Base-by-base conservation (phyloP, 1,139 yeast genomes). In the Diutina neorugosa region DNA sequence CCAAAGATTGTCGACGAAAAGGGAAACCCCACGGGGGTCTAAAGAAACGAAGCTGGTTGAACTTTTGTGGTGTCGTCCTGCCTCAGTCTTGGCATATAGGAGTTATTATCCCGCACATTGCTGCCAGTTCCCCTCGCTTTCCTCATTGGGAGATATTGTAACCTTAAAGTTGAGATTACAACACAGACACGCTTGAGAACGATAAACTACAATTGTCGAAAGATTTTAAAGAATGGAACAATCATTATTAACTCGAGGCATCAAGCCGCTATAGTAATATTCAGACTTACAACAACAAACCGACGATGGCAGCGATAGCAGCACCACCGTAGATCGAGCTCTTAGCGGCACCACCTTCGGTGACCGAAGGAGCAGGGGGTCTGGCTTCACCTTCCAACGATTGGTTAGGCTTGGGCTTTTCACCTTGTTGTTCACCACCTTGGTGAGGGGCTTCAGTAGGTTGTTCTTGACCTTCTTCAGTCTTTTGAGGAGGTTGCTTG, bases 361-460 rank as follows among this genome's bases (percentile, higher is more conserved):
- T 20, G 9, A 23, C 16, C 3, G 46, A 8, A 14, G 34, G 48
- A 23, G 34, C 34, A n/a, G 16, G 21, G 16, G 50, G 12, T 34
- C 27, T 25, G n/a, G 48, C 21, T 44, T 44, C 48, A 7, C 48
- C 48, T 44, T 44, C 48, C 48, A 44, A 44, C 16, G 48, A 43
- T 19, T 46, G 37, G 40, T 46, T 25, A 21, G 37, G 23, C 3
- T 40, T 5, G 20, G 20, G 20, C n/a, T 7, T 19, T 40, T 40
- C 20, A 16, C 43, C 20, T 40, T 40, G 43, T 34, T 14, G 40
- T 34, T 14, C 4, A 4, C 40, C n/a, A 8, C 43, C 20, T 40
- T 40, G 43, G n/a, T 40, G 19, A 9, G 43, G 20, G 16, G 20
- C 43, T 6, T 40, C 19, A 20, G 18, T 40, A 9, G 18, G 20